phyloP scores from a whole-genome alignment of 2,329 filamentous ascomycete species.

The Calonectria henricotiae region DNA sequence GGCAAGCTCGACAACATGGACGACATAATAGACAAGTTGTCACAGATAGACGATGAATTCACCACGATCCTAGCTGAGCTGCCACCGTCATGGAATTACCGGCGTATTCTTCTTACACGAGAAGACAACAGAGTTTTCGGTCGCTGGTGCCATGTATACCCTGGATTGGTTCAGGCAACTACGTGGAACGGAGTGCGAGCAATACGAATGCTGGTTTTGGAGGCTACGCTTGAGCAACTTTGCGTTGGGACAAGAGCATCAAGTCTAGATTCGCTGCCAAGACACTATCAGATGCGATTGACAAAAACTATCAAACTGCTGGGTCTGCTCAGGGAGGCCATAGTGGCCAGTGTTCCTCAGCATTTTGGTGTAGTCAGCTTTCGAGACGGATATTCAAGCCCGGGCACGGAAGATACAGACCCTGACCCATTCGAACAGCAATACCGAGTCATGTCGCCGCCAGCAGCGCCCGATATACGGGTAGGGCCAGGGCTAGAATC shows the following conservation, averaged over 20 bases:
- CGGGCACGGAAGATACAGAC: constrained; percentile 40
- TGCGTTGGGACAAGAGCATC: constrained; percentile 44
- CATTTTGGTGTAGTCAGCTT: constrained; percentile 67
- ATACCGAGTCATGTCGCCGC: constrained; percentile 53
- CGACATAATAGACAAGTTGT: constrained; percentile 58
- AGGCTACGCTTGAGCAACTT: constrained; percentile 65
- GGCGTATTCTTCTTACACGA: constrained; percentile 59
- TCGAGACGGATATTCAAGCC: constrained; percentile 54
- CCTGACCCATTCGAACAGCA: constrained; percentile 53
- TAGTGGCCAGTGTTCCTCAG: constrained; percentile 67
- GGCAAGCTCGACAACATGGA: constrained; percentile 58
- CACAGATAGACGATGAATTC: constrained; percentile 63
- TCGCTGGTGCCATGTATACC: constrained; percentile 64
- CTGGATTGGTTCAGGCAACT: constrained; percentile 63
- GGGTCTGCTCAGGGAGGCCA: constrained; percentile 60
- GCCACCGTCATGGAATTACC: constrained; percentile 62
- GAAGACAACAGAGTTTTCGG: constrained; percentile 63
- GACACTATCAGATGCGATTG: constrained; percentile 57
- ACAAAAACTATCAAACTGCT: constrained; percentile 60
- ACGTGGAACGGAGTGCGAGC: constrained; percentile 67
- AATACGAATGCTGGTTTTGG: constrained; percentile 65
- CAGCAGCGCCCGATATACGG: constrained; percentile 36
- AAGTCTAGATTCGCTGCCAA: constrained; percentile 50
- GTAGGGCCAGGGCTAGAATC: constrained; percentile 17
- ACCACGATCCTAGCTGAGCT: constrained; percentile 59